A percentile compares a stretch with the other conserved stretches of the same genome.
Evolutionary conservation across 495 filamentous ascomycete genomes (phyloP).

Genomic region (Bathelium albidoporum): DNA sequence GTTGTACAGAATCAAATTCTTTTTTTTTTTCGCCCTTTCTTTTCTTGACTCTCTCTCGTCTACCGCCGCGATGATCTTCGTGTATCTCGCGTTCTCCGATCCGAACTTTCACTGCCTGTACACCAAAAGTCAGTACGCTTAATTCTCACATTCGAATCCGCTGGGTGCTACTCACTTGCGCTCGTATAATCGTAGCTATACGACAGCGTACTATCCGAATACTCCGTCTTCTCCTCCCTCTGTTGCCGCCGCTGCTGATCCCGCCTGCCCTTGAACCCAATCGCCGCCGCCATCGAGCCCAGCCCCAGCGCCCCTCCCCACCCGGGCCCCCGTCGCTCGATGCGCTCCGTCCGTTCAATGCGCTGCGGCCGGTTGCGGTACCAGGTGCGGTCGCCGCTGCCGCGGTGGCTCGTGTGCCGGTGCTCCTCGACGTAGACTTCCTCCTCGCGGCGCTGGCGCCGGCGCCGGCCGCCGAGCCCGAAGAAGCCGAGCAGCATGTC

Average conservation of each 20-base stretch:
- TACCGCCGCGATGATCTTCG: conserved; percentile 17
- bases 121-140: neutral
- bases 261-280: conserved; percentile 61
- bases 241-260: conserved; percentile 33
- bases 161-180: conserved; percentile 24
- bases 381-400: conserved; percentile 52
- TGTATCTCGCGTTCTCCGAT: conserved; percentile 28
- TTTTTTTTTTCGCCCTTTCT: neutral
- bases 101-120: conserved; percentile 32
- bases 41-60: neutral
- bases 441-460: conserved; percentile 36
- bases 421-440: conserved; percentile 54
- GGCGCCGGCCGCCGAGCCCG: conserved; percentile 46
- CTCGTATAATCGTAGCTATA: conserved; percentile 30
- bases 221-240: conserved; percentile 30
- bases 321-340: conserved; percentile 46
- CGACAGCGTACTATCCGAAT: conserved; percentile 17
- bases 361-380: conserved; percentile 50
- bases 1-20: neutral
- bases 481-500: conserved; percentile 56
- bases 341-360: conserved; percentile 34
- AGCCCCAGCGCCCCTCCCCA: conserved; percentile 50
- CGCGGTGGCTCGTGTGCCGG: conserved; percentile 26
- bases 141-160: neutral
- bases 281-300: conserved; percentile 54